These are phyloP conservation scores for Fusarium illudens DNA, from an alignment of 2,329 filamentous ascomycete species.

Conservation along the genomic window DNA sequence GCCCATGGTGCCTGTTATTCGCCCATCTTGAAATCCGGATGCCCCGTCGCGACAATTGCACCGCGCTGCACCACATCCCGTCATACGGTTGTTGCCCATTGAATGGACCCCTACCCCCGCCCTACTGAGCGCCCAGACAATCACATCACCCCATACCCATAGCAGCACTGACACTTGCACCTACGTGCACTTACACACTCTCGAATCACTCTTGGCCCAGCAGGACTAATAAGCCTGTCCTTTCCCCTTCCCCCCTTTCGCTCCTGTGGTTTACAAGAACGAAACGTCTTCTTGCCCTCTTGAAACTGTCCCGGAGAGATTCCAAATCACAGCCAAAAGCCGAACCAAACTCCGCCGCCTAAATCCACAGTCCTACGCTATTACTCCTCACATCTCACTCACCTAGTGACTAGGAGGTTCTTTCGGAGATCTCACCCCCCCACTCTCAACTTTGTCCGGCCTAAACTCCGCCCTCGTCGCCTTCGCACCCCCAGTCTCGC, in stretches of 20 bases:
- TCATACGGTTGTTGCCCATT: slow-evolving; percentile 41
- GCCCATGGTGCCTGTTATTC: slow-evolving; percentile 31
- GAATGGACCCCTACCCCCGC: slow-evolving; percentile 31
- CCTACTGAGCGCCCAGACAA: slow-evolving; percentile 28
- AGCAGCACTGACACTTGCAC: slow-evolving; percentile 25
- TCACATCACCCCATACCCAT: slow-evolving; percentile 37
- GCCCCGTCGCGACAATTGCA: slow-evolving; percentile 35
- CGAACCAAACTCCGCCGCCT: slow-evolving; percentile 29
- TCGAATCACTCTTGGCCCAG: slow-evolving; percentile 21
- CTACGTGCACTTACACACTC: slow-evolving; percentile 25
- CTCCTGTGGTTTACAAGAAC: slow-evolving; percentile 1
- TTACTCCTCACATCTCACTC: slow-evolving; percentile 18
- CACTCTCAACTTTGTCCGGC: slow-evolving; percentile 12
- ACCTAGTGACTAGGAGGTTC: slow-evolving; percentile 12
- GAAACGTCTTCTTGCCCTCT: not conserved
- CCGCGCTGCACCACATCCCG: slow-evolving; percentile 22
- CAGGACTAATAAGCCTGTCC: slow-evolving; percentile 26
- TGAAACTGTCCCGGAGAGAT: slow-evolving; percentile 16
- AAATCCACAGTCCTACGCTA: slow-evolving; percentile 30
- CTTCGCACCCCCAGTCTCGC: slow-evolving; percentile 29
- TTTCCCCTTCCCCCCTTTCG: not conserved
- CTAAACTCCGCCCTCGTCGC: slow-evolving; percentile 34
- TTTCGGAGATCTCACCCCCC: slow-evolving; percentile 22
- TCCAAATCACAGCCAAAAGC: slow-evolving; percentile 5
- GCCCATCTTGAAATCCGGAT: slow-evolving; percentile 33